Evolutionary conservation across 805 yeast species (phyloP), one percentile per base, ranked within the genome.

Genomic region (Barnettozyma botsteinii): DNA sequence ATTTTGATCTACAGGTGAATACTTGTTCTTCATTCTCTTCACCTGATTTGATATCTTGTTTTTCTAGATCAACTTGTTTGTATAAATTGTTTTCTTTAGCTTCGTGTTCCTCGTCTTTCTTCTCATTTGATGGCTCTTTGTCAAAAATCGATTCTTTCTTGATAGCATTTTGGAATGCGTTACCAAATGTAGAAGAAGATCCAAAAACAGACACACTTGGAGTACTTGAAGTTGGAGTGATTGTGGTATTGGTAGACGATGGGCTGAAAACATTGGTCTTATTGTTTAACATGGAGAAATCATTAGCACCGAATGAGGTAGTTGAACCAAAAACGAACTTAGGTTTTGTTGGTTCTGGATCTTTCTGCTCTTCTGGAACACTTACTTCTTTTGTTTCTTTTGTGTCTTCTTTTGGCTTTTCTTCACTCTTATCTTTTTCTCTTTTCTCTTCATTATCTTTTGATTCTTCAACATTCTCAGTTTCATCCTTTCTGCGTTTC

Each of bases 21-120:
- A 81, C 56, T 0, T 84, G 75, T 25, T 67, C 68, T 57, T 93
- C 98, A 41, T 77, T 70, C 60, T 93, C 98, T 60, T 93, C 98
- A 1, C 98, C 98, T 0, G 98, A 87, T 42, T 77, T 72, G 10
- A 80, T 65, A 4, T 73, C 73, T 48, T 75, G 77, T 51, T 73
- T 77, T 35, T 71, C 72, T 33, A 82, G 63, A 42, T 79, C 84
- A 7, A 85, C 79, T 47, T 72, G 76, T 52, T 70, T 71, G 53
- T 71, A 77, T 10, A 67, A 57, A 52, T 70, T 45, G 55, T 68
- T 40, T 5, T 45, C 31, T 15, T 50, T 55, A 5, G 62, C 46
- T 17, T 57, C 41, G 14, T 31, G 14, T 5, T 32, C 30, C 13
- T 40, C 38, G 7, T 37, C 30, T 10, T 33, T 33, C 12, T 26